Percentiles rank a stretch among this genome's conserved stretches.
Conservation (phyloP, 2,329 filamentous ascomycete species). For the Dothiorella sarmentorum region DNA sequence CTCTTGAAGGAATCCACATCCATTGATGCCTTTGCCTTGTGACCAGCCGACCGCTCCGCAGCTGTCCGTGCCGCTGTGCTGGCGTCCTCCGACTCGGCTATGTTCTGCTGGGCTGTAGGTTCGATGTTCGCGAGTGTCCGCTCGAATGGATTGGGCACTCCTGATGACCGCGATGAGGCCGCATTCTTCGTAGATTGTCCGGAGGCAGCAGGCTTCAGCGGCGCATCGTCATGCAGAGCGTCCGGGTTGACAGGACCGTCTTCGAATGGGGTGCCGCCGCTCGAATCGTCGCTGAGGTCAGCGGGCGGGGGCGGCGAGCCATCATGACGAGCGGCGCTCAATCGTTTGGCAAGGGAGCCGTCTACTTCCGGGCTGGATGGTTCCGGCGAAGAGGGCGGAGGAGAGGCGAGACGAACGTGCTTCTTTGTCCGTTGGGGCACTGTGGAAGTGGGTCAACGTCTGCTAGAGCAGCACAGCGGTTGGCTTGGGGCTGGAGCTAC, state of each 20-base stretch:
- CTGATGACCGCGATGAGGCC: neutral
- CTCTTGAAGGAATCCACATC: constrained; percentile 78
- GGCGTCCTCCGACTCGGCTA: neutral
- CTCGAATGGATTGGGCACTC: constrained; percentile 35
- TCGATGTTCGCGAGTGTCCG: constrained; percentile 39
- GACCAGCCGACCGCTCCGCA: neutral
- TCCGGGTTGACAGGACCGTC: neutral
- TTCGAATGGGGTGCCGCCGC: neutral
- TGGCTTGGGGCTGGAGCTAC: neutral
- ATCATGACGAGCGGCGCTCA: constrained; percentile 22
- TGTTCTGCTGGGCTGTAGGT: constrained; percentile 22
- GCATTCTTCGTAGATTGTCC: neutral
- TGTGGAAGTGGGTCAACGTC: constrained; percentile 2
- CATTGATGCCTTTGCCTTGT: constrained; percentile 45
- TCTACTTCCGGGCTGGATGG: constrained; percentile 28
- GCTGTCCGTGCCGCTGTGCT: constrained; percentile 18
- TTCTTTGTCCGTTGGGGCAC: constrained; percentile 17
- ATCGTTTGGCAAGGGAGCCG: constrained; percentile 23
- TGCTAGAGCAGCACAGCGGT: neutral
- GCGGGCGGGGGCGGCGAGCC: constrained; percentile 23
- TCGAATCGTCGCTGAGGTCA: constrained; percentile 19
- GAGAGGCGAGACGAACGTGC: constrained; percentile 49
- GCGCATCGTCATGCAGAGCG: neutral
- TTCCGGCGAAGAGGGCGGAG: constrained; percentile 36
- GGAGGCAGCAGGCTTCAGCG: constrained; percentile 8